Evolutionary conservation across 345 rosid species (phyloP), one percentile per base, ranked within the genome.

Genomic region (Boechera retrofracta): DNA sequence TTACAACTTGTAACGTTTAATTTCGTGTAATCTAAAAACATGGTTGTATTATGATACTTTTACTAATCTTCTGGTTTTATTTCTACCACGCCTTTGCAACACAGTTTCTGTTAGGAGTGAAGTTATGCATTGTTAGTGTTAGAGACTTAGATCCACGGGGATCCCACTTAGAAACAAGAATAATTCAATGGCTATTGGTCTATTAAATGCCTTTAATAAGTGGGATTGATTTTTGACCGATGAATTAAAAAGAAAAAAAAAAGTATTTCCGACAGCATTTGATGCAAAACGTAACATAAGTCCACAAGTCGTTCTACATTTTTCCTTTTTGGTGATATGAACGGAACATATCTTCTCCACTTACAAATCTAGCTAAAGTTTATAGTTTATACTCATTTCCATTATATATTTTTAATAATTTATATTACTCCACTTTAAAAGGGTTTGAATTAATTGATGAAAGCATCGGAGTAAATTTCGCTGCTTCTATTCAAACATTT

Each of bases 81-180:
- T 36, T 12, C 7, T 29, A 47, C 24, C 44, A 38, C 29, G 67
- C 35, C 61, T 42, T 5, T 39, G 51, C 65, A 44, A 49, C 53
- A 69, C 5, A 10, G 65, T 69, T 76, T 41, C 5, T 62, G 41
- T 53, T 7, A 11, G 26, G 42, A 44, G 10, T 13, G 38, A 54
- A 63, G 65, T 38, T 38, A 38, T 64, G 48, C 38, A 64, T 77
- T 29, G 64, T 61, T 61, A 62, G 71, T 76, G 64, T 9, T 32
- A 49, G 29, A 28, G 29, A 28, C 29, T 28, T 28, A 28, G 53
- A 65, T 77, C 72, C 72, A 77, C 67, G 72, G 1, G 77, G 77
- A 77, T 71, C 67, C 81, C 81, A 77, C 81, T 77, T 57, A 28
- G 77, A 57, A 70, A 47, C 66, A 35, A 63, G 71, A 70, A 77